A percentile compares a stretch with the other conserved stretches of the same genome.
Conservation (phyloP, 768 basidiomycete species). For the Clathrus columnatus region DNA sequence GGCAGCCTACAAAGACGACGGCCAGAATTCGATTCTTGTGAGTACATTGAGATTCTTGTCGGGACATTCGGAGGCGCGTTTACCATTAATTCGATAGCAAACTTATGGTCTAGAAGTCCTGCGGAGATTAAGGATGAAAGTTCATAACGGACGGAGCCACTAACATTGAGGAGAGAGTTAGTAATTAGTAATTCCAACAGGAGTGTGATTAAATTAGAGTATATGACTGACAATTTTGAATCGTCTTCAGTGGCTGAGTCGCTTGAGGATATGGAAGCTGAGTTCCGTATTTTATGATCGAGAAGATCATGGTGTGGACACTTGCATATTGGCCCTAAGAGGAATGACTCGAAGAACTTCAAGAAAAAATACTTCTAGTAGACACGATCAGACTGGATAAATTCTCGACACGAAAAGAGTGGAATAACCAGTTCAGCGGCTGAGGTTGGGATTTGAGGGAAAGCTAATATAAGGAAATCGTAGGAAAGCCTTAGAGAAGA, state of each 20-base stretch:
- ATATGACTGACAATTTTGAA: too few relatives aligned
- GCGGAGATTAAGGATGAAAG: constrained; percentile 45
- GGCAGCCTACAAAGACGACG: not conserved
- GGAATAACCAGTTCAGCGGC: constrained; percentile 58
- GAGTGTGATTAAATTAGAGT: too few relatives aligned
- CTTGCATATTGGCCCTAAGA: constrained; percentile 43
- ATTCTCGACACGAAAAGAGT: constrained; percentile 52
- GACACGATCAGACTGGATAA: constrained; percentile 44
- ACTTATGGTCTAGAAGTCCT: constrained; percentile 46
- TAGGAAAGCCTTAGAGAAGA: constrained; percentile 50
- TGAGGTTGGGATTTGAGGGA: constrained; percentile 48
- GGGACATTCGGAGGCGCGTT: constrained; percentile 37
- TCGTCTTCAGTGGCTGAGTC: too few relatives aligned
- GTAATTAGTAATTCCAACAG: too few relatives aligned
- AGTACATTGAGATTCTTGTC: constrained; percentile 46
- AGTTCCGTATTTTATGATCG: too few relatives aligned
- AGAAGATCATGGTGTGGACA: too few relatives aligned
- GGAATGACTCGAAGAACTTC: constrained; percentile 44
- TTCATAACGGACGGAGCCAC: constrained; percentile 20
- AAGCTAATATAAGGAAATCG: constrained; percentile 40
- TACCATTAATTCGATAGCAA: constrained; percentile 45
- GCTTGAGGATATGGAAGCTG: too few relatives aligned
- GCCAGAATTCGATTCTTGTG: constrained; percentile 50
- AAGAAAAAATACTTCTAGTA: constrained; percentile 44
- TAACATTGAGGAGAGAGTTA: too few relatives aligned